Evolutionary conservation across 495 filamentous ascomycete species (phyloP).

Genomic region (Penicillium robsamsonii): DNA sequence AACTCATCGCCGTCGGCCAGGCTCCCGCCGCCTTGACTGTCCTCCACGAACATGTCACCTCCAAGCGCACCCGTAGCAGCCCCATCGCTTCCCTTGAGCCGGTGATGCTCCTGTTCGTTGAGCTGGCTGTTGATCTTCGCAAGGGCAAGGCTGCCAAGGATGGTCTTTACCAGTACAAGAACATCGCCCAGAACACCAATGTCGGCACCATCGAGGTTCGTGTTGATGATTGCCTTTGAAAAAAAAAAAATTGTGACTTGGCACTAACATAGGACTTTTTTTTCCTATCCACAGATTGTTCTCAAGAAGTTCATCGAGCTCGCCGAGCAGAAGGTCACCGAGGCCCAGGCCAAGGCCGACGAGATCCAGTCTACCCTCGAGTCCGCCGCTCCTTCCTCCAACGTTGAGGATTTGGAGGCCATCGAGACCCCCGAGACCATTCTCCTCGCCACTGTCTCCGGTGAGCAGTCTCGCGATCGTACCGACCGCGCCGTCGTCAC

Average conservation of each 20-base stretch:
- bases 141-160: constrained; percentile 98
- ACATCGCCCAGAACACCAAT: constrained; percentile 98
- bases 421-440: constrained; percentile 98
- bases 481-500: constrained; percentile 98
- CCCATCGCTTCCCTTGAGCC: constrained; percentile 96
- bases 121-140: constrained; percentile 91
- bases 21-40: constrained; percentile 85
- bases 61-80: constrained; percentile 94
- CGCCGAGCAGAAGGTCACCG: constrained; percentile 91
- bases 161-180: constrained; percentile 99
- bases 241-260: neutral
- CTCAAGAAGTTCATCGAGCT: constrained; percentile 97
- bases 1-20: constrained; percentile 97
- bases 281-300: constrained; percentile 58
- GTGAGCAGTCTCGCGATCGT: constrained; percentile 92
- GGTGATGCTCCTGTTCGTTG: constrained; percentile 96
- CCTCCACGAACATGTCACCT: constrained; percentile 98
- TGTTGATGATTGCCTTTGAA: constrained; percentile 40
- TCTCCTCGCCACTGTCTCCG: constrained; percentile 93
- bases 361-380: constrained; percentile 88
- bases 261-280: constrained; percentile 24
- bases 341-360: constrained; percentile 93
- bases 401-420: constrained; percentile 92
- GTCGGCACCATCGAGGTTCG: constrained; percentile 83
- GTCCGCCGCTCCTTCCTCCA: constrained; percentile 62